Percentiles rank a stretch among this genome's conserved stretches.
Evolutionary conservation across 352 stramenopile species (phyloP).

Genomic region (Phytophthora sp.): DNA sequence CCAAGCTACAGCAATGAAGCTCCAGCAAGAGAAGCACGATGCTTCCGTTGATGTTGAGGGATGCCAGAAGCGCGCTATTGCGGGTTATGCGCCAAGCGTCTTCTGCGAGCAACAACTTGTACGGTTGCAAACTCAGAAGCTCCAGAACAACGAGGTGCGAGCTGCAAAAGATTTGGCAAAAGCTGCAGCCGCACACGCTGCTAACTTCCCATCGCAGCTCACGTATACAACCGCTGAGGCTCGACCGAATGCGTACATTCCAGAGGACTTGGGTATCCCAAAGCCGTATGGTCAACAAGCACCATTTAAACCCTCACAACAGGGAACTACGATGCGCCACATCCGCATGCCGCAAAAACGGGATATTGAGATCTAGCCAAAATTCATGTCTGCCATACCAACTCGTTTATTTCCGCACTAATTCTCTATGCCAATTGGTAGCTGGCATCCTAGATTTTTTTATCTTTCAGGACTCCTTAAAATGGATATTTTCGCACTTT

Average conservation of each 20-base stretch:
- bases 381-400: too few species aligned
- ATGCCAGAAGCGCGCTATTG: conserved; percentile 55
- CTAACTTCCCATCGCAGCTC: conserved; percentile 72
- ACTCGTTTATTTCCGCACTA: too few species aligned
- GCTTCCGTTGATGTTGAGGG: conserved; percentile 72
- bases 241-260: conserved; percentile 94
- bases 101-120: conserved; percentile 82
- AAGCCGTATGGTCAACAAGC: conserved; percentile 92
- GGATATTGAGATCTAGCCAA: conserved; percentile 92
- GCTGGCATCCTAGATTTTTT: too few species aligned
- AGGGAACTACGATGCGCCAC: conserved; percentile 92
- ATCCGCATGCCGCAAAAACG: conserved; percentile 86
- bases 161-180: conserved; percentile 49
- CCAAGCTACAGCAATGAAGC: conserved; percentile 93
- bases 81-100: conserved; percentile 76
- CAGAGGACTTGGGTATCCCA: conserved; percentile 91
- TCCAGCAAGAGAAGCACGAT: conserved; percentile 93
- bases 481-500: too few species aligned
- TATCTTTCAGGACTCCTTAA: too few species aligned
- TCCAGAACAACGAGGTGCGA: conserved; percentile 58
- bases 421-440: too few species aligned
- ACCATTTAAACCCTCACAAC: conserved; percentile 92
- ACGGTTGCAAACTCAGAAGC: conserved; percentile 59
- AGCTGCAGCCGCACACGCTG: conserved; percentile 51
- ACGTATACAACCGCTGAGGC: conserved; percentile 91